phyloP scores from a whole-genome alignment of 345 rosid species.

The Raphanus sativus region DNA sequence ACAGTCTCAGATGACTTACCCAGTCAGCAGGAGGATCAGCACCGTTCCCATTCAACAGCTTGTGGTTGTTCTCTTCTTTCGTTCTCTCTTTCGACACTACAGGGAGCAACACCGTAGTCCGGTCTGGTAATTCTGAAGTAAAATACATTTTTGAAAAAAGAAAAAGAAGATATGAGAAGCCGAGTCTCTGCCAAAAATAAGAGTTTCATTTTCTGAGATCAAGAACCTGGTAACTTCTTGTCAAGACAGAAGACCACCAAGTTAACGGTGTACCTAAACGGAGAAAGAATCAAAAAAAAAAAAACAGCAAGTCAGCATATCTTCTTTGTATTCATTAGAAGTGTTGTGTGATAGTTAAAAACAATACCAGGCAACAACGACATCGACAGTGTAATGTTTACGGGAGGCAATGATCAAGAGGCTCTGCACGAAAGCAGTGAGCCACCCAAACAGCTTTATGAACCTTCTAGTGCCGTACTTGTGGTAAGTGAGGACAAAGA shows the following conservation, averaged over 20 bases:
- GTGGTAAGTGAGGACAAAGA: slow-evolving; percentile 92
- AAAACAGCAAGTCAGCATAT: slow-evolving; percentile 14
- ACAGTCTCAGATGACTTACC: slow-evolving; percentile 45
- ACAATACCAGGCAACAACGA: slow-evolving; percentile 91
- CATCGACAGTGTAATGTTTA: slow-evolving; percentile 95
- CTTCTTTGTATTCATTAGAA: not conserved
- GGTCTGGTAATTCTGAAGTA: slow-evolving; percentile 78
- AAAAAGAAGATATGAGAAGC: slow-evolving; percentile 16
- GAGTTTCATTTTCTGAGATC: slow-evolving; percentile 14
- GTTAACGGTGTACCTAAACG: slow-evolving; percentile 85
- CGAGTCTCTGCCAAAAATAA: not conserved
- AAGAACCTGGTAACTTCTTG: slow-evolving; percentile 93
- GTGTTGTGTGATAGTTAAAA: not conserved
- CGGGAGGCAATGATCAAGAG: slow-evolving; percentile 90
- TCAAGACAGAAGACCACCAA: slow-evolving; percentile 87
- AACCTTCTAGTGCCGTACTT: slow-evolving; percentile 89
- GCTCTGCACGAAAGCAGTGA: slow-evolving; percentile 77
- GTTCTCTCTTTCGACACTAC: slow-evolving; percentile 65
- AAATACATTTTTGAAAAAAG: not conserved
- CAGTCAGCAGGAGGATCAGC: slow-evolving; percentile 89
- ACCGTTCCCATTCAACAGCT: slow-evolving; percentile 86
- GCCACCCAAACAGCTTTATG: slow-evolving; percentile 85
- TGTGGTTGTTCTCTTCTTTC: slow-evolving; percentile 91
- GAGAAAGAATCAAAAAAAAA: not conserved
- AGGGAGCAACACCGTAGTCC: slow-evolving; percentile 64